A percentile compares a stretch with the other conserved stretches of the same genome.
Evolutionary conservation across 1,139 yeast species (phyloP).

Genomic region (Yamadazyma buinensis): DNA sequence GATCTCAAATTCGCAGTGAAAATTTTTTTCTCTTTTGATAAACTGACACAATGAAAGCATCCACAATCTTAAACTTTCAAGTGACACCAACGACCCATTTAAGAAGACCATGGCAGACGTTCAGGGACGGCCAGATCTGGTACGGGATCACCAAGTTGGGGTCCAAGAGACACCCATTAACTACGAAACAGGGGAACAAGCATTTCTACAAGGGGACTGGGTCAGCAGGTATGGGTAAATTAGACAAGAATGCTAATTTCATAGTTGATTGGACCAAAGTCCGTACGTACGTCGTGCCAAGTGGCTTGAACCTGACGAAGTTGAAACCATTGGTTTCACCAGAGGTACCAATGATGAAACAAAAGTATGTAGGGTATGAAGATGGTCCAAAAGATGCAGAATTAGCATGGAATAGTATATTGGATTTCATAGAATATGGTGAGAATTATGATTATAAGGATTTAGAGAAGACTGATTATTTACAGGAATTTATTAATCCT

Average conservation of each 20-base stretch:
- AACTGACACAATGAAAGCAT: constrained; percentile 48
- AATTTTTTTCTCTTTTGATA: too few relatives aligned
- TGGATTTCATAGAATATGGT: constrained; percentile 76
- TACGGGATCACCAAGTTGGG: constrained; percentile 78
- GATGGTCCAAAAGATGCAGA: constrained; percentile 75
- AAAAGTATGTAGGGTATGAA: constrained; percentile 63
- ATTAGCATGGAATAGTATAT: constrained; percentile 67
- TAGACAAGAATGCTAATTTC: constrained; percentile 72
- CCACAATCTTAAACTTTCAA: constrained; percentile 50
- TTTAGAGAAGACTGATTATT: constrained; percentile 33
- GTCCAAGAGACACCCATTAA: constrained; percentile 77
- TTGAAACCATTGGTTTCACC: constrained; percentile 73
- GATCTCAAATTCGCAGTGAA: constrained; percentile 6
- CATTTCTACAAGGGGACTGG: constrained; percentile 94
- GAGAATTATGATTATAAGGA: constrained; percentile 39
- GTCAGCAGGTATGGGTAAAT: constrained; percentile 86
- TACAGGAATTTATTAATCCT: constrained; percentile 43
- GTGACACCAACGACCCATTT: constrained; percentile 49
- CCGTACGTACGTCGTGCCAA: constrained; percentile 86
- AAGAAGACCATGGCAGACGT: constrained; percentile 87
- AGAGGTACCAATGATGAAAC: constrained; percentile 66
- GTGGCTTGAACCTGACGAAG: constrained; percentile 35
- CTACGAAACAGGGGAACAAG: constrained; percentile 93
- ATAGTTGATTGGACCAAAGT: constrained; percentile 81
- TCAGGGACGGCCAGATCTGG: constrained; percentile 77